Evolutionary conservation across 2,329 filamentous ascomycete species (phyloP).

Genomic region (Camptophora hylomeconis): DNA sequence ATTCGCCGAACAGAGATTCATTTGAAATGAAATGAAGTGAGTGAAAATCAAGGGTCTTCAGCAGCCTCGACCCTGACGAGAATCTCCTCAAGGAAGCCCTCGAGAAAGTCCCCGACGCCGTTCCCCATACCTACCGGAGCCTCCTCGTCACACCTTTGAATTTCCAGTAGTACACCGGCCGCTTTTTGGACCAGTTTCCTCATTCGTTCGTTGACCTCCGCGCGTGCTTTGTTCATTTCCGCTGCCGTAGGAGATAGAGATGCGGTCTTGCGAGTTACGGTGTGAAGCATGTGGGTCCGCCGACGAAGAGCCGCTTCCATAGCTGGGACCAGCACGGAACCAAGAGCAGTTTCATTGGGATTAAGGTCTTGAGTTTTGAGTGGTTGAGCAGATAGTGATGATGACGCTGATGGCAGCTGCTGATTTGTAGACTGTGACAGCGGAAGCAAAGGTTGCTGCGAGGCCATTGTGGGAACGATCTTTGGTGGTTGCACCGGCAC

Average conservation of each 20-base stretch:
- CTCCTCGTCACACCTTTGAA: slow-evolving; percentile 75
- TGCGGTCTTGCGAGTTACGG: slow-evolving; percentile 19
- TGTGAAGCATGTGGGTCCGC: slow-evolving; percentile 46
- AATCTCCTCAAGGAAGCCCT: slow-evolving; percentile 87
- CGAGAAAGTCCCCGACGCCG: slow-evolving; percentile 75
- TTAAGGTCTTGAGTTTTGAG: slow-evolving; percentile 42
- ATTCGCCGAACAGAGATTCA: no score
- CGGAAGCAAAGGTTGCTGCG: slow-evolving; percentile 11
- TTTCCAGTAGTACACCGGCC: slow-evolving; percentile 71
- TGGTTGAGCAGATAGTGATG: slow-evolving; percentile 28
- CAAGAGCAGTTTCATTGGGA: slow-evolving; percentile 61
- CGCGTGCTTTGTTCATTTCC: slow-evolving; percentile 47
- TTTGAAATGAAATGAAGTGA: no score
- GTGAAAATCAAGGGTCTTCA: no score
- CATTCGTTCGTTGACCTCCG: slow-evolving; percentile 72
- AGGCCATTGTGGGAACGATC: slow-evolving; percentile 7
- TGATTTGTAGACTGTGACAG: slow-evolving; percentile 8
- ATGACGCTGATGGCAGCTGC: slow-evolving; percentile 3
- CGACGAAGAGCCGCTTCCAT: slow-evolving; percentile 82
- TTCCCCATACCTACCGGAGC: slow-evolving; percentile 89
- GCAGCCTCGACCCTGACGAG: slow-evolving; percentile 80
- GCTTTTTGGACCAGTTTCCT: slow-evolving; percentile 70
- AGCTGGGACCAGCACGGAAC: slow-evolving; percentile 84
- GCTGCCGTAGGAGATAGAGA: slow-evolving; percentile 23
- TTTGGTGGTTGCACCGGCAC: slow-evolving; percentile 8